Conservation (phyloP, 1,139 yeast genomes). For the Pneumocystis murina region DNA sequence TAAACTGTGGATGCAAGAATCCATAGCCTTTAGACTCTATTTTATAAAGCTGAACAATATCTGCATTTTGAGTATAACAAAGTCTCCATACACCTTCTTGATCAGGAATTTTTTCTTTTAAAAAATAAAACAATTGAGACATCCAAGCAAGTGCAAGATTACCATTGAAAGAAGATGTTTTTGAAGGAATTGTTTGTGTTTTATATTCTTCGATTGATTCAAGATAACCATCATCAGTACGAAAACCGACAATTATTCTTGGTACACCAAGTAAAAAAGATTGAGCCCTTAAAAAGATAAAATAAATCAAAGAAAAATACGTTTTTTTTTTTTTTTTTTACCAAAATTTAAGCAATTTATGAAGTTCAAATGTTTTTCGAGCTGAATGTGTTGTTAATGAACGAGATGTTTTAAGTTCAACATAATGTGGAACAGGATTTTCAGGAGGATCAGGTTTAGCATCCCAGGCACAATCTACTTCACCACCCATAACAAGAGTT, state of each 20-base stretch:
- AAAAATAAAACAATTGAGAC: background rate
- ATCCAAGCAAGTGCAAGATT: background rate
- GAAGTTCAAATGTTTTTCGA: conserved; percentile 43
- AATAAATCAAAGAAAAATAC: no score
- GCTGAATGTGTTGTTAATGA: conserved; percentile 39
- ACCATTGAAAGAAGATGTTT: background rate
- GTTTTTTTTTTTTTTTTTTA: background rate
- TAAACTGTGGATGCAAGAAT: background rate
- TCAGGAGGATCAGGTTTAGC: conserved; percentile 40
- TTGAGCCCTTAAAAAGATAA: conserved; percentile 36
- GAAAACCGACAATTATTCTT: conserved; percentile 65
- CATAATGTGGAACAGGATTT: conserved; percentile 51
- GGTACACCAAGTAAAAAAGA: conserved; percentile 76
- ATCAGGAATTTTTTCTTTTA: background rate
- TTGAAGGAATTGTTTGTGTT: conserved; percentile 59
- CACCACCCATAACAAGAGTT: conserved; percentile 65
- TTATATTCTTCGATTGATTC: conserved; percentile 56
- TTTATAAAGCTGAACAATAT: no score
- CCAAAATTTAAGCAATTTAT: conserved; percentile 69
- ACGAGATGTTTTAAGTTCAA: conserved; percentile 65
- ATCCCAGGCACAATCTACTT: conserved; percentile 81
- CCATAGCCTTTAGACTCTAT: background rate
- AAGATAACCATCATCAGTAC: conserved; percentile 55
- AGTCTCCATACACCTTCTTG: background rate
- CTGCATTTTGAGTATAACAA: background rate